phyloP scores from a whole-genome alignment of 176 grass and related monocot species.

The Secale cereale region DNA sequence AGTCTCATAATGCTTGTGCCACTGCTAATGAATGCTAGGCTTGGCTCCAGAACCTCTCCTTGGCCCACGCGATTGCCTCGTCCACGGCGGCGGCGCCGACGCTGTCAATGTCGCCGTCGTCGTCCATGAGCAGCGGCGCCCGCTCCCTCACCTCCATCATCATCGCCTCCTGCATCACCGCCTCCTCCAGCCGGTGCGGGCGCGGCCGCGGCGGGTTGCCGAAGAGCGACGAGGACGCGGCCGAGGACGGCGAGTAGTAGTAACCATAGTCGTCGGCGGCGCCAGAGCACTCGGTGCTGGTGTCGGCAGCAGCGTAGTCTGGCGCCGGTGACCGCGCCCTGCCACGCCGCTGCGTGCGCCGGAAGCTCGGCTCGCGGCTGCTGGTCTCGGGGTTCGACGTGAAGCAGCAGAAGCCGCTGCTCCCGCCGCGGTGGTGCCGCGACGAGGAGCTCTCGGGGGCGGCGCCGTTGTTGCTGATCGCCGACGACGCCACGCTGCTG shows the following conservation, averaged over 20 bases:
- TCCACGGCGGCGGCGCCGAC: slow-evolving; percentile 49
- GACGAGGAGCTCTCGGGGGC: not conserved
- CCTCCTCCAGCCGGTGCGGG: slow-evolving; percentile 28
- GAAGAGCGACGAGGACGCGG: slow-evolving; percentile 49
- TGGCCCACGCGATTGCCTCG: slow-evolving; percentile 93
- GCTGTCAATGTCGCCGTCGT: slow-evolving; percentile 45
- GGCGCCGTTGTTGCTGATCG: not conserved
- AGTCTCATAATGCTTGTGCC: not conserved
- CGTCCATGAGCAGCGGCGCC: slow-evolving; percentile 48
- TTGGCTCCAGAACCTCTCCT: slow-evolving; percentile 70
- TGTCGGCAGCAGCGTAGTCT: not conserved
- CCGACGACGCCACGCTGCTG: slow-evolving; percentile 12
- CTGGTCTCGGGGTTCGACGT: slow-evolving; percentile 47
- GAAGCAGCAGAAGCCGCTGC: slow-evolving; percentile 68
- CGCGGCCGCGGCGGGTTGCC: slow-evolving; percentile 18
- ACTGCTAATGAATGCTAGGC: not conserved
- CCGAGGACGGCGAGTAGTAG: slow-evolving; percentile 66
- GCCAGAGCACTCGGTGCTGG: slow-evolving; percentile 37
- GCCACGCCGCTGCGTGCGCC: slow-evolving; percentile 22
- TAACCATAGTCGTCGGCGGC: slow-evolving; percentile 35
- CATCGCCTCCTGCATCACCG: slow-evolving; percentile 14
- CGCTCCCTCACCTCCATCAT: slow-evolving; percentile 37
- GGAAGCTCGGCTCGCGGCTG: slow-evolving; percentile 67
- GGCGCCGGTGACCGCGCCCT: slow-evolving; percentile 12
- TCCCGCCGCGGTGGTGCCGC: slow-evolving; percentile 15